These are phyloP conservation scores for Pseudisothecium myosuroides DNA, from an alignment of 225 moss, liverwort and hornwort species.

Conservation along the genomic window DNA sequence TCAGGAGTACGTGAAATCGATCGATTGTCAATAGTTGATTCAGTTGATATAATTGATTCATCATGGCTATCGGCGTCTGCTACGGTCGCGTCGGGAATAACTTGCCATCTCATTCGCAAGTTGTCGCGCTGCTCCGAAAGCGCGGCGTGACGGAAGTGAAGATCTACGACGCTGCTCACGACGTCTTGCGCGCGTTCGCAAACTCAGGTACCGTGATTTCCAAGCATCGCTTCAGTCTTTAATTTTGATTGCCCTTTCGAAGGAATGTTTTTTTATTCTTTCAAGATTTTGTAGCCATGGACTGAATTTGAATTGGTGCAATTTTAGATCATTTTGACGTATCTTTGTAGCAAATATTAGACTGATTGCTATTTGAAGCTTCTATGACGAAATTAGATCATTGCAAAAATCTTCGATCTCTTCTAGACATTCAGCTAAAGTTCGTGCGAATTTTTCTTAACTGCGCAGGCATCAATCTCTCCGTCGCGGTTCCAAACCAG, in stretches of 20 bases:
- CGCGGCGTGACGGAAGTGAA: slow-evolving; percentile 8
- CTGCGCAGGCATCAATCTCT: neutral
- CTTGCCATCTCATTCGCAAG: neutral
- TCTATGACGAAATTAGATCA: too few species aligned
- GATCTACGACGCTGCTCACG: slow-evolving; percentile 5
- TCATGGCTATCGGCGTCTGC: slow-evolving; percentile 3
- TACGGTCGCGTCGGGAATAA: slow-evolving; percentile 9
- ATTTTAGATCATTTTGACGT: neutral
- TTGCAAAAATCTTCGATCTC: neutral
- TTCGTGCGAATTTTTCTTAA: neutral
- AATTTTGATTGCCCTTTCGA: neutral
- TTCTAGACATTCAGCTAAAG: neutral
- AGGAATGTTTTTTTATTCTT: neutral
- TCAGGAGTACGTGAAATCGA: too few species aligned
- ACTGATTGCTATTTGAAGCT: neutral
- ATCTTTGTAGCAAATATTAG: neutral
- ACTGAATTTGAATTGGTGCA: neutral
- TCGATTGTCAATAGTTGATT: too few species aligned
- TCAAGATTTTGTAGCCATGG: neutral
- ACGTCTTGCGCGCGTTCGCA: slow-evolving; percentile 12
- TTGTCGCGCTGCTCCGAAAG: neutral
- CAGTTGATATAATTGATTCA: neutral
- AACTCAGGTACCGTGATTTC: neutral
- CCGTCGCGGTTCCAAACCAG: neutral
- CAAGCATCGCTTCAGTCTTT: neutral